Percentiles rank a stretch among this genome's conserved stretches.
Conservation (phyloP, 164 flowering plant species). For the Amborella trichopoda region DNA sequence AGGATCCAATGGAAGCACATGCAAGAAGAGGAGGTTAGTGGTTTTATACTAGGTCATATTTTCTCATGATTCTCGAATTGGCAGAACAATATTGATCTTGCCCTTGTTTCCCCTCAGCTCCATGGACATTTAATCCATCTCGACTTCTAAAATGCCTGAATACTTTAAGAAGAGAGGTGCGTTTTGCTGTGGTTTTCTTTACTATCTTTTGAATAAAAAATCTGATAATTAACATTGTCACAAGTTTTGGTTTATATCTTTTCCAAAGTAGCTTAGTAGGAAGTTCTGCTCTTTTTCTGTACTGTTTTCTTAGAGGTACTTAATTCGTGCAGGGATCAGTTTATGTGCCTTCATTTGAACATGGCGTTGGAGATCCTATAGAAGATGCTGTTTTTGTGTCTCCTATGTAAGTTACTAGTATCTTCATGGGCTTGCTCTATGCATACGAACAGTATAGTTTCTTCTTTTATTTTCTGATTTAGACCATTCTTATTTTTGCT, state of each 20-base stretch:
- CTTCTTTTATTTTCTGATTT: too few species aligned
- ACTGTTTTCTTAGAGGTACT: too few species aligned
- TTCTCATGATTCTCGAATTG: not conserved
- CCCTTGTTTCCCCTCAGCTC: conserved; percentile 50
- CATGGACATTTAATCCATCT: conserved; percentile 87
- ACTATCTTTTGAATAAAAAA: too few species aligned
- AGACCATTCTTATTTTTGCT: too few species aligned
- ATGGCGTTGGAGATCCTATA: conserved; percentile 90
- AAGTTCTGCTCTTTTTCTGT: too few species aligned
- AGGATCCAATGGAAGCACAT: conserved; percentile 95
- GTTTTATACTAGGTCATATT: conserved; percentile 6
- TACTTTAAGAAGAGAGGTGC: conserved; percentile 52
- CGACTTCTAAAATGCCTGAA: conserved; percentile 45
- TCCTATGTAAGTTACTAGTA: conserved; percentile 47
- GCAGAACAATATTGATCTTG: conserved; percentile 8
- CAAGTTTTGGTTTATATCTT: too few species aligned
- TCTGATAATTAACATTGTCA: too few species aligned
- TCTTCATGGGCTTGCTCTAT: conserved; percentile 2
- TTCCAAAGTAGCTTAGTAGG: too few species aligned
- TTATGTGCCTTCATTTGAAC: conserved; percentile 85
- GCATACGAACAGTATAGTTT: not conserved
- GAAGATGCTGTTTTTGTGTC: conserved; percentile 82
- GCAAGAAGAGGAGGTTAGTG: conserved; percentile 97
- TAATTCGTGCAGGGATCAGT: conserved; percentile 53
- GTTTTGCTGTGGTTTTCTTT: too few species aligned